Base-by-base conservation (phyloP, 169 alveolate genomes). In the Plasmodium fragile region DNA sequence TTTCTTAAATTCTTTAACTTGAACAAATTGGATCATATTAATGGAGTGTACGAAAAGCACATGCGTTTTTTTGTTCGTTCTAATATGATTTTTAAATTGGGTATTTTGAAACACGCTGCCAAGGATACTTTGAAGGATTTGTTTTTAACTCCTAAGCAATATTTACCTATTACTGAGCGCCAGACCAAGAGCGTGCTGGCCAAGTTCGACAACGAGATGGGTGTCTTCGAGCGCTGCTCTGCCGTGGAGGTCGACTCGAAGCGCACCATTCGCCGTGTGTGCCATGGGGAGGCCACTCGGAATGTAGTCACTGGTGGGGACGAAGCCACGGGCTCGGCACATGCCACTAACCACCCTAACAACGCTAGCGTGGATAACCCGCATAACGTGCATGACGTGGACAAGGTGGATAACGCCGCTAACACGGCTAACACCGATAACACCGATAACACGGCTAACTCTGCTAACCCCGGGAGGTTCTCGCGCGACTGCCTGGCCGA, bases 51-150 rank as follows among this genome's bases (percentile, higher is more conserved):
- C 36, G 96, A 94, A 92, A 90, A 94, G 77, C 96, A 94, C 65
- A 93, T 94, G 94, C 92, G 96, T 34, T 94, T 91, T 59, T 82
- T 83, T 32, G 49, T 93, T 25, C 84, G 93, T 34, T 85, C 95
- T n/a, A 94, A 92, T 78, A 81, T 84, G 94, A 82, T 94, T 39
- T 80, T 92, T 32, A 77, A 81, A 25, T 45, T 93, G 65, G 92
- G 92, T 16, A 28, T 92, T 0, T 75, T 94, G 49, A 79, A 80
- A 80, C 43, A 65, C 16, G 95, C 90, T 0, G 85, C 82, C 7
- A 72, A 69, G 8, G 96, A 94, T 65, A 53, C 52, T 4, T 11
- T 82, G 25, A 82, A 72, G 36, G 95, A 81, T 55, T 45, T 94
- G 18, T 82, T 92, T 69, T 92, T 91, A 25, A 77, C 96, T 22